phyloP scores from a whole-genome alignment of 2,329 filamentous ascomycete species.

The Sporothrix protearum region DNA sequence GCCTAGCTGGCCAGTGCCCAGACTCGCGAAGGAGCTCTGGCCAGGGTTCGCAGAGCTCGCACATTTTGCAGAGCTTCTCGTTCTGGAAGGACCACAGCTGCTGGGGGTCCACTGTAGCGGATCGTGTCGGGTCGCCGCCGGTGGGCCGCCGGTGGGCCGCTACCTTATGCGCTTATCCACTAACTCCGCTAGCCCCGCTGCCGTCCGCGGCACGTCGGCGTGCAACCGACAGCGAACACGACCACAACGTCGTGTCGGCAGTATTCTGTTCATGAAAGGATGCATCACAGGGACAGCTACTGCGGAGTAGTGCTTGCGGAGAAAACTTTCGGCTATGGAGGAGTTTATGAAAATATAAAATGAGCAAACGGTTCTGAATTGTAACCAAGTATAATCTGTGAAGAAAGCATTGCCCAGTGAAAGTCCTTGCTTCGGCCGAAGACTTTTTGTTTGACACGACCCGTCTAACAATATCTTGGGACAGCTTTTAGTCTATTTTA shows the following conservation, averaged over 20 bases:
- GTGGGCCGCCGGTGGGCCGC: not conserved
- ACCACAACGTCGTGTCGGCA: not conserved
- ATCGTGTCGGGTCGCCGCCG: not conserved
- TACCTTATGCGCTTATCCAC: not conserved
- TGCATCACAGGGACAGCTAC: not conserved
- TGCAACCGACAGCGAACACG: not conserved
- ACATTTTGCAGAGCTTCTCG: not conserved
- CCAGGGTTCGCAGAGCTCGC: not conserved
- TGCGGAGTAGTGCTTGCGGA: not conserved
- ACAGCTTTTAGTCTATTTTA: not conserved
- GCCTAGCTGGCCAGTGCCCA: not conserved
- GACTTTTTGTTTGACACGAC: not conserved
- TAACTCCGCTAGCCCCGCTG: not conserved
- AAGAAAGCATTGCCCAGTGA: not conserved
- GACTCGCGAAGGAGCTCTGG: not conserved
- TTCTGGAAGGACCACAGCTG: not conserved
- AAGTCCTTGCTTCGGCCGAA: not conserved
- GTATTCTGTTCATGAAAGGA: not conserved
- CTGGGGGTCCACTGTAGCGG: not conserved
- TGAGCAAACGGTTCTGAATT: no score
- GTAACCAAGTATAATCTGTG: not conserved
- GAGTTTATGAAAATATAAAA: no score
- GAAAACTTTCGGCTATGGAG: not conserved
- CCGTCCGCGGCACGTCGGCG: not conserved
- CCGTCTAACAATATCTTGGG: not conserved